These are phyloP conservation scores for Penicillium sp. DNA, from an alignment of 2,329 filamentous ascomycete species.

Conservation along the genomic window DNA sequence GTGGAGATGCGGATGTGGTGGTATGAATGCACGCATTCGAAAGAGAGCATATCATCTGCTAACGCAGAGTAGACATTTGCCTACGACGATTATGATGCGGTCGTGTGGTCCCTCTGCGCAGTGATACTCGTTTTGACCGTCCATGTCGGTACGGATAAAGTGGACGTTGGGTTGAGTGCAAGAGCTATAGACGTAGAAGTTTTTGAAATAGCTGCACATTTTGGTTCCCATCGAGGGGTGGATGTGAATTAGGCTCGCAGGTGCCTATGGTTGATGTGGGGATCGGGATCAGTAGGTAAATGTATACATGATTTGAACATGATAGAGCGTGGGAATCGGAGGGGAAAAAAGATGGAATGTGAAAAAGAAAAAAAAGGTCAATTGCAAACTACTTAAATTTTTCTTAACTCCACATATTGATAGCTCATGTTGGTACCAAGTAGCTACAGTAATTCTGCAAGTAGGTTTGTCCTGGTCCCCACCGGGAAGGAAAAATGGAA, in stretches of 20 bases:
- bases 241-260: neutral
- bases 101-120: slow-evolving; percentile 69
- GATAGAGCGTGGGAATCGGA: neutral
- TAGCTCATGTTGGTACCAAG: slow-evolving; percentile 13
- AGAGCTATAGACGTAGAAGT: slow-evolving; percentile 74
- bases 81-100: slow-evolving; percentile 69
- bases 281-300: neutral
- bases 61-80: slow-evolving; percentile 58
- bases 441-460: slow-evolving; percentile 12
- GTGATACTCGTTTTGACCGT: slow-evolving; percentile 60
- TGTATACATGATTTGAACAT: neutral
- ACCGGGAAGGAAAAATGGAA: neutral
- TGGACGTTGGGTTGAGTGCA: slow-evolving; percentile 69
- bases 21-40: neutral
- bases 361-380: slow-evolving; percentile 1
- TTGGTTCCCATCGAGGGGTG: slow-evolving; percentile 20
- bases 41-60: neutral
- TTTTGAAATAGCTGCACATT: slow-evolving; percentile 67
- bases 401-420: slow-evolving; percentile 16
- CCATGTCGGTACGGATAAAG: slow-evolving; percentile 69
- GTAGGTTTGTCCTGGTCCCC: neutral
- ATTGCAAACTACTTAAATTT: slow-evolving; percentile 4
- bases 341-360: neutral
- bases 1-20: no score
- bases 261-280: neutral